phyloP scores from a whole-genome alignment of 2,329 filamentous ascomycete genomes.

The Onygena corvina region DNA sequence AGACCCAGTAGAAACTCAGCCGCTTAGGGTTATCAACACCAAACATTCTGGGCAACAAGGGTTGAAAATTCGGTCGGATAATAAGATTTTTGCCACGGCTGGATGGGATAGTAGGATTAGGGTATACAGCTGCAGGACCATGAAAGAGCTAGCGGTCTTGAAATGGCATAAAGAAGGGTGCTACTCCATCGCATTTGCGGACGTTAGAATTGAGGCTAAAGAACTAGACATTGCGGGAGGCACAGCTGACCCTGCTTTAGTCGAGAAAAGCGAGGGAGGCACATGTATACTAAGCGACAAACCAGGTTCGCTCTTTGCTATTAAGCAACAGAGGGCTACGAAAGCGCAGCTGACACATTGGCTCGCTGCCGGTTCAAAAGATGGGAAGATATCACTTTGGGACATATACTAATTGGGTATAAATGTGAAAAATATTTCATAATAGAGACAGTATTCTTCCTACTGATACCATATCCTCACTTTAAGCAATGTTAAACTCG shows the following conservation, averaged over 20 bases:
- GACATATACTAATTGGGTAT: conserved; percentile 62
- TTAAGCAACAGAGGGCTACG: conserved; percentile 52
- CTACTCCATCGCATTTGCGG: conserved; percentile 64
- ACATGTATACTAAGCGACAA: conserved; percentile 6
- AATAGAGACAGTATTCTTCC: background rate
- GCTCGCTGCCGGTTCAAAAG: conserved; percentile 82
- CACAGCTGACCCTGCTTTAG: background rate
- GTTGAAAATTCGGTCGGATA: conserved; percentile 64
- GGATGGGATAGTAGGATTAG: conserved; percentile 80
- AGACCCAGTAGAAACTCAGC: conserved; percentile 24
- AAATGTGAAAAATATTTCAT: conserved; percentile 17
- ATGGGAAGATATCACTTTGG: conserved; percentile 92
- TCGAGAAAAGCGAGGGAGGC: conserved; percentile 11
- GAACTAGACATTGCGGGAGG: too few relatives aligned
- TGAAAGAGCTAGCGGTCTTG: conserved; percentile 80
- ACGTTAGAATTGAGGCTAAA: conserved; percentile 26
- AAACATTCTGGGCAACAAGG: conserved; percentile 86
- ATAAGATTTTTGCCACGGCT: conserved; percentile 72
- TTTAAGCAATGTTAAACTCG: conserved; percentile 47
- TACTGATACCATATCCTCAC: background rate
- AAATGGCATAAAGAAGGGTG: conserved; percentile 90
- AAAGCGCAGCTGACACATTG: conserved; percentile 66
- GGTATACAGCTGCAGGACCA: conserved; percentile 66
- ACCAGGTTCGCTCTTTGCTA: conserved; percentile 31
- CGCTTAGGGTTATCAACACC: conserved; percentile 56